Base-by-base conservation (phyloP, 192 early-diverging fungal species). In the Mortierella hygrophila region DNA sequence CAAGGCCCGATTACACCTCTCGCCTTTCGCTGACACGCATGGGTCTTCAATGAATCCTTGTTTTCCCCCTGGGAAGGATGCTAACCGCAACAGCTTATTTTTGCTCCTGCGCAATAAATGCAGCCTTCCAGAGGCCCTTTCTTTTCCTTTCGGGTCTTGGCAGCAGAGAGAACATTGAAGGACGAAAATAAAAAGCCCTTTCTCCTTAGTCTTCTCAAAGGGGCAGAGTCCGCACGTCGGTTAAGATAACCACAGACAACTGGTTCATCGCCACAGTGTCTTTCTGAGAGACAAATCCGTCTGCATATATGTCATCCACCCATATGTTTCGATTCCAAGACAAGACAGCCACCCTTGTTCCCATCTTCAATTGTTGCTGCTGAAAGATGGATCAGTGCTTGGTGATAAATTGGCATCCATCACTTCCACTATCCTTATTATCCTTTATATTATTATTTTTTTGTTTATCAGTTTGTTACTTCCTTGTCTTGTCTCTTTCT, bases 151-250 rank as follows among this genome's bases (percentile, higher is more conserved):
- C n/a, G 26, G 15, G 54, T 44, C 60, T 65, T 65, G 47, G 47
- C 32, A 77, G 69, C 23, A 16, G 26, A 41, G 9, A 49, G 20
- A n/a, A 42, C 55, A 49, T 37, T 35, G 13, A 44, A 32, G 18
- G 57, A 65, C 47, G 40, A 71, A 35, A 7, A 44, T 26, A 77
- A 70, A 82, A 72, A 13, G 35, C 18, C 75, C 21, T 60, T 29
- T 8, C 35, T 60, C n/a, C 16, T 52, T 52, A 21, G 49, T 21
- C 49, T 52, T 52, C 18, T 52, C 18, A 2, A 52, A 15, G 13
- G 13, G 2, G 44, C 10, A 1, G 44, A 46, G 10, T 46, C 44
- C 44, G 2, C 11, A 46, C 13, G 44, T 15, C 38, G 6, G 38
- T 40, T 40, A 40, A 3, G 38, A 40, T 40, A 0, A 40, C 38